Evolutionary conservation across 139 green algal species (phyloP).

Genomic region (Spirogloea muscicola): DNA sequence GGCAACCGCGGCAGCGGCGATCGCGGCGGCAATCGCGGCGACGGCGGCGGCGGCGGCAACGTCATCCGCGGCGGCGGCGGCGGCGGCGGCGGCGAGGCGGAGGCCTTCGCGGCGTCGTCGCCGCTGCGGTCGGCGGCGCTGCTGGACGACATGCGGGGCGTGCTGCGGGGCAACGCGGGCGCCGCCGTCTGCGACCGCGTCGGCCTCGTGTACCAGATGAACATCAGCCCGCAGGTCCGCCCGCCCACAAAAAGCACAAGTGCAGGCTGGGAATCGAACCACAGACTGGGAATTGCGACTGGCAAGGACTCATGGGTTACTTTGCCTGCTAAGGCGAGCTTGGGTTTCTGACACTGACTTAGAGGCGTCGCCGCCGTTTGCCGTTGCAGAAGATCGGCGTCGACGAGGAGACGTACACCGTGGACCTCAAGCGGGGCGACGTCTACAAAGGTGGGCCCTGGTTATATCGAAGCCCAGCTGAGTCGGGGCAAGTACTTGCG

Average conservation of each 20-base stretch:
- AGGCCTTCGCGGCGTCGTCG: slow-evolving; percentile 11
- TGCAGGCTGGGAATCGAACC: too few species aligned
- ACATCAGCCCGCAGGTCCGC: slow-evolving; percentile 30
- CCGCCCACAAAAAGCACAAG: too few species aligned
- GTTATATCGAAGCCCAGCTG: too few species aligned
- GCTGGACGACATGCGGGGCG: slow-evolving; percentile 14
- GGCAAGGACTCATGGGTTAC: too few species aligned
- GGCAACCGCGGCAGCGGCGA: too few species aligned
- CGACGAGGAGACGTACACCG: slow-evolving; percentile 25
- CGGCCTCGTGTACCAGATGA: slow-evolving; percentile 34
- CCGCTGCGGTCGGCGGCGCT: slow-evolving; percentile 23
- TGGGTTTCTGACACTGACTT: too few species aligned
- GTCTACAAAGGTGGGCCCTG: slow-evolving; percentile 32
- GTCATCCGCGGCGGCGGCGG: slow-evolving; percentile 2
- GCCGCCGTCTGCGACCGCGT: slow-evolving; percentile 20
- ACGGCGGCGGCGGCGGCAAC: too few species aligned
- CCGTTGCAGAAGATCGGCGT: slow-evolving; percentile 27
- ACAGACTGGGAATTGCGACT: too few species aligned
- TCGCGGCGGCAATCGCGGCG: too few species aligned
- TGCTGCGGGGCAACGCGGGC: slow-evolving; percentile 5
- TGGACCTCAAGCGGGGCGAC: slow-evolving; percentile 28
- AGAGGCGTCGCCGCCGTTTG: neutral
- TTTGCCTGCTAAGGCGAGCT: too few species aligned
- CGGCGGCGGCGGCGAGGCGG: slow-evolving; percentile 5
- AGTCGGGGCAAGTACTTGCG: too few species aligned